phyloP scores from a whole-genome alignment of 495 filamentous ascomycete genomes.

The Parachaetomium inaequale region DNA sequence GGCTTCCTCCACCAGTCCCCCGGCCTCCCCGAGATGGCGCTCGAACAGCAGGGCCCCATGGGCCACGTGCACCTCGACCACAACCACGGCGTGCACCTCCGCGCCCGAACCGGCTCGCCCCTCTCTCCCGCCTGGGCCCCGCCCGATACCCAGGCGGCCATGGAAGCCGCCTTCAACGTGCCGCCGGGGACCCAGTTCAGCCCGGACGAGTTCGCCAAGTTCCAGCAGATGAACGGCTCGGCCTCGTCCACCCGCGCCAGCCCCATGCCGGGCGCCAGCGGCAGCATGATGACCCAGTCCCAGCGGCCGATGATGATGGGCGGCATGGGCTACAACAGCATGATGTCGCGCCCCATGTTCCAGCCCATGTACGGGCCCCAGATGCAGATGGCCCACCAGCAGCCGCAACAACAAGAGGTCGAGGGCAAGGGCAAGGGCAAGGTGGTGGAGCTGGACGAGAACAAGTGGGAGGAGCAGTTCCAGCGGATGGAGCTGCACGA shows the following conservation, averaged over 20 bases:
- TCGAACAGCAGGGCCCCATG: conserved; percentile 39
- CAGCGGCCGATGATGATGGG: conserved; percentile 59
- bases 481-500: conserved; percentile 76
- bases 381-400: conserved; percentile 38
- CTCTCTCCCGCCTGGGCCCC: conserved; percentile 49
- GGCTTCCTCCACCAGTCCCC: conserved; percentile 76
- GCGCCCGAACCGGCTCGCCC: conserved; percentile 27
- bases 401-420: conserved; percentile 32
- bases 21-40: conserved; percentile 41
- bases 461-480: conserved; percentile 95
- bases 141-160: conserved; percentile 62
- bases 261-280: conserved; percentile 49
- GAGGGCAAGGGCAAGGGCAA: conserved; percentile 82
- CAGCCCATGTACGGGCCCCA: conserved; percentile 52
- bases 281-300: conserved; percentile 26
- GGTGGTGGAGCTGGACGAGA: conserved; percentile 88
- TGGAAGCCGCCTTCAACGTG: conserved; percentile 74
- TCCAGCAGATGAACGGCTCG: conserved; percentile 65
- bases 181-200: conserved; percentile 62
- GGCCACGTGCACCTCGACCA: conserved; percentile 40
- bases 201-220: conserved; percentile 80
- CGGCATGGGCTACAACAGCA: conserved; percentile 41
- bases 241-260: conserved; percentile 29
- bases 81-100: conserved; percentile 29
- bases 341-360: conserved; percentile 51